These are phyloP conservation scores for Aspergillus hortae DNA, from an alignment of 2,329 filamentous ascomycete species.

Conservation along the genomic window DNA sequence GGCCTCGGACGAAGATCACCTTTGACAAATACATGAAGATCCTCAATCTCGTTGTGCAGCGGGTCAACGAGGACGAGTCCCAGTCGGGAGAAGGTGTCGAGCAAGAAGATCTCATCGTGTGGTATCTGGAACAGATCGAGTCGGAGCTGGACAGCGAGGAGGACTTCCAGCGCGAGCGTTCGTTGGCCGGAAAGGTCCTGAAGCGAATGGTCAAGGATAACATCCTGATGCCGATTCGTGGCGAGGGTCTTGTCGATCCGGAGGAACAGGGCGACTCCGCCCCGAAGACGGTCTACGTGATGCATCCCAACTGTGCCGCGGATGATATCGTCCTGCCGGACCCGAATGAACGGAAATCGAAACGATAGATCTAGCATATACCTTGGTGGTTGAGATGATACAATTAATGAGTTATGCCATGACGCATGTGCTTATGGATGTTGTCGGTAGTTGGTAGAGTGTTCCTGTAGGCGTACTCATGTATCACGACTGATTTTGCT, in stretches of 20 bases:
- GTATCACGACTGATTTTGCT: too few species aligned
- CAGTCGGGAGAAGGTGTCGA: constrained; percentile 76
- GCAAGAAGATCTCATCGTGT: constrained; percentile 74
- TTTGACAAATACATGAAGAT: constrained; percentile 94
- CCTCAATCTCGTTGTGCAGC: constrained; percentile 77
- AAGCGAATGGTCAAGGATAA: constrained; percentile 91
- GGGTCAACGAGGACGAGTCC: constrained; percentile 78
- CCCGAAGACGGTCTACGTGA: constrained; percentile 68
- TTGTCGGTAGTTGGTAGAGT: neutral
- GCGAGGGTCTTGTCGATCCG: constrained; percentile 83
- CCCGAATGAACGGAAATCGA: constrained; percentile 6
- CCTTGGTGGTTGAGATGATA: neutral
- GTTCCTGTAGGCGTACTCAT: neutral
- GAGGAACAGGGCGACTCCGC: constrained; percentile 45
- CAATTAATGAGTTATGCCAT: neutral
- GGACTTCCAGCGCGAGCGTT: constrained; percentile 71
- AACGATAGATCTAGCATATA: constrained; percentile 15
- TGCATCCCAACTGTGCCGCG: constrained; percentile 90
- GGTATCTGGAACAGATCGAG: constrained; percentile 92
- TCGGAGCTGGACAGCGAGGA: constrained; percentile 76
- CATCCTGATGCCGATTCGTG: constrained; percentile 61
- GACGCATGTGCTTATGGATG: neutral
- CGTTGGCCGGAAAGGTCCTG: constrained; percentile 76
- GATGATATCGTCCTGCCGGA: constrained; percentile 48
- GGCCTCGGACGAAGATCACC: constrained; percentile 72